Evolutionary conservation across 1,284 basidiomycete genomes (phyloP).

Genomic region (Golubevia sp.): DNA sequence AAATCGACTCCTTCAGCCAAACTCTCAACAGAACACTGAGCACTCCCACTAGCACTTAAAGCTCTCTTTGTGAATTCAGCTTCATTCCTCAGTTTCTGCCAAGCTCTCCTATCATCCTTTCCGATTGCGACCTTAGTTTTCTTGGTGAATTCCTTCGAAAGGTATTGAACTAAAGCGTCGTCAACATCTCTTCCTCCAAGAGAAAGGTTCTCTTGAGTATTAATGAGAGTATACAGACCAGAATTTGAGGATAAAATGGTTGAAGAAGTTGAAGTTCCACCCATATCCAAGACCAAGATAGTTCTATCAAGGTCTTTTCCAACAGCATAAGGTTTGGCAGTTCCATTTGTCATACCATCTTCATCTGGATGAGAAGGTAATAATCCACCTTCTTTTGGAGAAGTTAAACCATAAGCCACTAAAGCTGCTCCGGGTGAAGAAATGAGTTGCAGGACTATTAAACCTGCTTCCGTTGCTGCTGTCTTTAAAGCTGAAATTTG

Average conservation of each 20-base stretch:
- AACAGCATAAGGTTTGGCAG: constrained; percentile 26
- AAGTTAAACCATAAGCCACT: constrained; percentile 65
- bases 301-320: constrained; percentile 55
- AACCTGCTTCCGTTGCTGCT: constrained; percentile 67
- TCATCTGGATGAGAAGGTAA: constrained; percentile 6
- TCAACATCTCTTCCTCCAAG: constrained; percentile 73
- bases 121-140: constrained; percentile 82
- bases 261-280: constrained; percentile 51
- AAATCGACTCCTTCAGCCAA: constrained; percentile 94
- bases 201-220: constrained; percentile 36
- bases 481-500: constrained; percentile 60
- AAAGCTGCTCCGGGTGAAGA: constrained; percentile 82
- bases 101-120: constrained; percentile 72
- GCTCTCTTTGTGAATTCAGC: constrained; percentile 95
- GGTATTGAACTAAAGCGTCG: constrained; percentile 82
- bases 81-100: constrained; percentile 88
- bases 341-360: neutral
- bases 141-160: constrained; percentile 95
- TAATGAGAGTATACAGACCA: constrained; percentile 47
- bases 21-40: constrained; percentile 87
- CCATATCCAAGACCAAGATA: constrained; percentile 58
- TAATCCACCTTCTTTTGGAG: constrained; percentile 12
- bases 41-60: constrained; percentile 82
- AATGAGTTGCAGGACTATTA: constrained; percentile 78
- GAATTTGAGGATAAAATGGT: constrained; percentile 48